Base-by-base conservation (phyloP, 768 basidiomycete species). In the Melanogaster broomeanus region DNA sequence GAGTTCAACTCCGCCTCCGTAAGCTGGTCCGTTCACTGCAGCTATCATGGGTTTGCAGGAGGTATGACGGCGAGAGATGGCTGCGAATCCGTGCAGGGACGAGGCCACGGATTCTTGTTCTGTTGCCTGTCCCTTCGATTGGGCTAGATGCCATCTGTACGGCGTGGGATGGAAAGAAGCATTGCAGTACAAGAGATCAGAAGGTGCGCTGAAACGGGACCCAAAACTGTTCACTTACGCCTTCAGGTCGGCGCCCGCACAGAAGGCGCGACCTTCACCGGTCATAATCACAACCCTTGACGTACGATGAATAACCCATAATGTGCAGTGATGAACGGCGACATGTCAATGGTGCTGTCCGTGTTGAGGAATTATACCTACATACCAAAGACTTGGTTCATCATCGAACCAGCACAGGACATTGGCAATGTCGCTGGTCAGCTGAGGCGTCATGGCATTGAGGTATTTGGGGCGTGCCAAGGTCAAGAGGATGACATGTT, bases 191-290 rank as follows among this genome's bases (percentile, higher is more conserved):
- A n/a, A 35, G 33, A 21, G 24, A 27, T 13, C 16, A 27, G 42
- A 33, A 31, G 19, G 25, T 8, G 22, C 3, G 21, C 5, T 37
- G 15, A 9, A 9, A 15, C 6, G 34, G 24, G 40, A 49, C 42
- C 34, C 52, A 34, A 25, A 34, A n/a, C 11, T 11, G 19, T 27
- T 6, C 4, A 76, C 83, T 51, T 63, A 88, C 87, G 79, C 80
- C 69, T 84, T 83, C 44, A 92, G 75, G 66, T 92, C 90, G 34
- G 87, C 87, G 15, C 90, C 90, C 15, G 88, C 88, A 58, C 88
- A 90, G 69, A 93, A 93, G 1, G 77, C 62, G 39, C 82, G 79
- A 11, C 89, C 89, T 53, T 79, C 76, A 21, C 89, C 90, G 42
- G 89, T 91, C 42, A 92, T 64, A 58, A 93, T 75, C 33, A 76